Percentiles rank a stretch among this genome's conserved stretches.
phyloP scores from a whole-genome alignment of 2,329 filamentous ascomycete species.

The Trichoderma cornu-damae region DNA sequence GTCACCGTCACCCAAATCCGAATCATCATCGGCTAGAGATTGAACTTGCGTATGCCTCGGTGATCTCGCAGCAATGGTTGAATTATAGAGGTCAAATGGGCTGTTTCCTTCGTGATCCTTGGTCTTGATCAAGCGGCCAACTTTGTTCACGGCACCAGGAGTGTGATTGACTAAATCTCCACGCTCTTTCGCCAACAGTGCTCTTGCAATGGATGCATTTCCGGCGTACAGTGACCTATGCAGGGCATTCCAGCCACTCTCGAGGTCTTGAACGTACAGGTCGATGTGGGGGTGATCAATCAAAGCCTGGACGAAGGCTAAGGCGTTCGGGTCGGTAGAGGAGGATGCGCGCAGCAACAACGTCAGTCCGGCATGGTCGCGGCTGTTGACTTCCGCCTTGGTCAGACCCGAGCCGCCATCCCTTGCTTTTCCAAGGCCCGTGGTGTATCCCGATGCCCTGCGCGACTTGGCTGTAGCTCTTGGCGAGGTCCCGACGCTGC shows the following conservation, averaged over 20 bases:
- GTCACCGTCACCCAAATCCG: slow-evolving; percentile 48
- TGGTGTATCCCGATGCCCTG: slow-evolving; percentile 48
- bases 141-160: slow-evolving; percentile 53
- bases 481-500: slow-evolving; percentile 46
- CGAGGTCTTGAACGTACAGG: slow-evolving; percentile 77
- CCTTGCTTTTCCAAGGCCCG: slow-evolving; percentile 41
- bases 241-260: slow-evolving; percentile 94
- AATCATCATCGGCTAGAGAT: slow-evolving; percentile 48
- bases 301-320: slow-evolving; percentile 71
- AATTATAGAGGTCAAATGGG: slow-evolving; percentile 86
- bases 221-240: slow-evolving; percentile 88
- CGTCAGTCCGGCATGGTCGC: slow-evolving; percentile 75
- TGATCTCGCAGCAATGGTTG: slow-evolving; percentile 77
- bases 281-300: slow-evolving; percentile 79
- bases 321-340: slow-evolving; percentile 62
- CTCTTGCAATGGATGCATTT: slow-evolving; percentile 78
- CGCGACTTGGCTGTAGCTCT: slow-evolving; percentile 46
- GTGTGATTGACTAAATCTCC: slow-evolving; percentile 58
- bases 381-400: slow-evolving; percentile 73
- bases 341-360: slow-evolving; percentile 80
- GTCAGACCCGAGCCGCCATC: slow-evolving; percentile 40
- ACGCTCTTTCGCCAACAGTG: slow-evolving; percentile 73
- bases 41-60: slow-evolving; percentile 46
- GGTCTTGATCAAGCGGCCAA: slow-evolving; percentile 79
- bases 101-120: slow-evolving; percentile 95